Conservation (phyloP, 2,329 filamentous ascomycete genomes). For the Colletotrichum kahawae region DNA sequence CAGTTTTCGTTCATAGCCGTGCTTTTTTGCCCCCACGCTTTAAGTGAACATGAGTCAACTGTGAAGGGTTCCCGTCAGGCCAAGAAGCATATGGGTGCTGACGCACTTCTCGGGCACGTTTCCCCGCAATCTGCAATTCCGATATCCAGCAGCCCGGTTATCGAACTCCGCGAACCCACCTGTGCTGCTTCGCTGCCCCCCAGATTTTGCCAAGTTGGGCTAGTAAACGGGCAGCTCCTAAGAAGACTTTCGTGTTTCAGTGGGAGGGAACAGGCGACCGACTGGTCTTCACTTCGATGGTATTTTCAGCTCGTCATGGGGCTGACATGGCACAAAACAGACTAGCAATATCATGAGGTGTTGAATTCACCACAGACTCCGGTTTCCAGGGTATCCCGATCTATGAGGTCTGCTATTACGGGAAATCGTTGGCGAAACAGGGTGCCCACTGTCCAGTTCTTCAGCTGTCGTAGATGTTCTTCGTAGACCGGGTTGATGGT, state of each 20-base stretch:
- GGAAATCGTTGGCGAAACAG: slow-evolving; percentile 30
- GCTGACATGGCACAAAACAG: background rate
- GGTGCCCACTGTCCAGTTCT: slow-evolving; percentile 32
- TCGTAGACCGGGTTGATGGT: slow-evolving; percentile 35
- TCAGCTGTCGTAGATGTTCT: slow-evolving; percentile 33
- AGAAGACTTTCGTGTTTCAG: background rate
- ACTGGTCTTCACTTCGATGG: background rate
- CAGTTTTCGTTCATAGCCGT: background rate
- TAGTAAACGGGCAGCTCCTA: background rate
- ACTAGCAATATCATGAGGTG: background rate
- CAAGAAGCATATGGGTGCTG: background rate
- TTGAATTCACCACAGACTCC: background rate
- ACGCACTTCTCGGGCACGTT: background rate
- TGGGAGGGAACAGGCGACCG: background rate
- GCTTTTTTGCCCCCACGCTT: background rate
- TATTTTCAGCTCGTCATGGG: background rate
- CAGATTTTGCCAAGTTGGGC: background rate
- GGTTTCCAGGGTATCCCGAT: background rate
- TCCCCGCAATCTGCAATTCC: background rate
- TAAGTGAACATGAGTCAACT: background rate
- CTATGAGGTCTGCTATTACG: slow-evolving; percentile 20
- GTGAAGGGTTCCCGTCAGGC: background rate
- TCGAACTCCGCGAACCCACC: background rate
- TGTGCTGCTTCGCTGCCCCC: background rate
- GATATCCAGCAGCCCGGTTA: background rate